Evolutionary conservation across 768 basidiomycete species (phyloP).

Genomic region (Coprinellus micaceus): DNA sequence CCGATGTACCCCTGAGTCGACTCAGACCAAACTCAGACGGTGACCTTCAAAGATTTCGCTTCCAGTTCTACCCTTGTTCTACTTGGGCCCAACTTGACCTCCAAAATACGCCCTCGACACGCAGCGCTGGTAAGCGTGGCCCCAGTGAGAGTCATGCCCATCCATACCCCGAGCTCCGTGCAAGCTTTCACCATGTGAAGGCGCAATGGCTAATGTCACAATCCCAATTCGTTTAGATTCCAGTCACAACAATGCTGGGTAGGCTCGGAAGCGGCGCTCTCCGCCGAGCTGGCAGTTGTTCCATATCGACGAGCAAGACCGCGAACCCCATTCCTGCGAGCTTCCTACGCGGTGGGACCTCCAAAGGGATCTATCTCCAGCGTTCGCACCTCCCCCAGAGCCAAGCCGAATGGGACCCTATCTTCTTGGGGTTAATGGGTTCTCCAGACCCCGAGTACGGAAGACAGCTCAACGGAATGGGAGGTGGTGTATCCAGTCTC

Average conservation of each 20-base stretch:
- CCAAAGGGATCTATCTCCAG: slow-evolving; percentile 70
- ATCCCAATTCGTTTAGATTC: too few species aligned
- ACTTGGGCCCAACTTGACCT: too few species aligned
- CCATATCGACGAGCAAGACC: slow-evolving; percentile 1
- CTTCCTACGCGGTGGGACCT: slow-evolving; percentile 72
- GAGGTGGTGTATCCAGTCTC: slow-evolving; percentile 70
- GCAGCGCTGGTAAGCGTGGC: too few species aligned
- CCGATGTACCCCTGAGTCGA: too few species aligned
- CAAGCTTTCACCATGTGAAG: too few species aligned
- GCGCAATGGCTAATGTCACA: too few species aligned
- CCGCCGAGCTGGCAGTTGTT: not conserved
- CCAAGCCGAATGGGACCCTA: slow-evolving; percentile 48
- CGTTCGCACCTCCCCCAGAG: slow-evolving; percentile 49
- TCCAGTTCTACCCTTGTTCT: too few species aligned
- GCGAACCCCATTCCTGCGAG: slow-evolving; percentile 44
- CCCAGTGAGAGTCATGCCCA: too few species aligned
- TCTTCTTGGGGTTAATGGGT: slow-evolving; percentile 77
- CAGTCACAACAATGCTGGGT: not conserved
- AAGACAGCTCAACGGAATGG: slow-evolving; percentile 78
- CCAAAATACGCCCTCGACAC: too few species aligned
- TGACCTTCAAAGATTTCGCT: too few species aligned
- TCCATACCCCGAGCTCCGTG: too few species aligned
- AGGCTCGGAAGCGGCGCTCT: not conserved
- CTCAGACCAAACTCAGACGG: too few species aligned
- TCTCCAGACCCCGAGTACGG: slow-evolving; percentile 68